Conservation (phyloP, 495 filamentous ascomycete genomes). For the Neurospora sublineolata region DNA sequence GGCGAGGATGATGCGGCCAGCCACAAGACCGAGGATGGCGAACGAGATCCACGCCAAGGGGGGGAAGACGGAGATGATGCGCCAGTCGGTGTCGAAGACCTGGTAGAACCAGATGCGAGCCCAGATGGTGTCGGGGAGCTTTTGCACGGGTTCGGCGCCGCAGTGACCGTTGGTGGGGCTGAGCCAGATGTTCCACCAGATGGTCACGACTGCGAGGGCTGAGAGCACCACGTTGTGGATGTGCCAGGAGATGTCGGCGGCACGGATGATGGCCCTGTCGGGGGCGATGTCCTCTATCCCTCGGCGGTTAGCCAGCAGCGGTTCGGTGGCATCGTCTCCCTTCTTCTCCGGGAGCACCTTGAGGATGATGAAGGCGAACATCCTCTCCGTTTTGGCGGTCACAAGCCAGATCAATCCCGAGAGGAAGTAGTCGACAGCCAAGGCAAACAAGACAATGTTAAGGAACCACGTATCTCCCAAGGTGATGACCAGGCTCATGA, state of each 20-base stretch:
- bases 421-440: slow-evolving; percentile 24
- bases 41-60: slow-evolving; percentile 27
- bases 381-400: slow-evolving; percentile 12
- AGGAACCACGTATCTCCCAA: slow-evolving; percentile 19
- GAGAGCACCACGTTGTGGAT: slow-evolving; percentile 17
- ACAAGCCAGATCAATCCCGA: slow-evolving; percentile 20
- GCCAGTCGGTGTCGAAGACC: background rate
- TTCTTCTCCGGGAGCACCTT: slow-evolving; percentile 7
- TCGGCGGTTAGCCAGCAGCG: slow-evolving; percentile 7
- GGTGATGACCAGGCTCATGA: slow-evolving; percentile 8
- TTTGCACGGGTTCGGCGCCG: background rate
- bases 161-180: slow-evolving; percentile 21
- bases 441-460: slow-evolving; percentile 22
- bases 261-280: slow-evolving; percentile 15
- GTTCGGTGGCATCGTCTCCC: slow-evolving; percentile 11
- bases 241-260: slow-evolving; percentile 21
- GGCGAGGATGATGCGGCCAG: slow-evolving; percentile 22
- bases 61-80: slow-evolving; percentile 19
- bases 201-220: slow-evolving; percentile 12
- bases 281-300: slow-evolving; percentile 6
- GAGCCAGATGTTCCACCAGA: slow-evolving; percentile 26
- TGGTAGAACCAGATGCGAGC: slow-evolving; percentile 19
- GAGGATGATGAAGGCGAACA: slow-evolving; percentile 10
- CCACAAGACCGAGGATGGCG: slow-evolving; percentile 24
- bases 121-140: slow-evolving; percentile 5